Percentiles rank a stretch among this genome's conserved stretches.
These are phyloP conservation scores for Camellia lanceoleosa DNA, from an alignment of 148 eudicot genomes.

Conservation along the genomic window DNA sequence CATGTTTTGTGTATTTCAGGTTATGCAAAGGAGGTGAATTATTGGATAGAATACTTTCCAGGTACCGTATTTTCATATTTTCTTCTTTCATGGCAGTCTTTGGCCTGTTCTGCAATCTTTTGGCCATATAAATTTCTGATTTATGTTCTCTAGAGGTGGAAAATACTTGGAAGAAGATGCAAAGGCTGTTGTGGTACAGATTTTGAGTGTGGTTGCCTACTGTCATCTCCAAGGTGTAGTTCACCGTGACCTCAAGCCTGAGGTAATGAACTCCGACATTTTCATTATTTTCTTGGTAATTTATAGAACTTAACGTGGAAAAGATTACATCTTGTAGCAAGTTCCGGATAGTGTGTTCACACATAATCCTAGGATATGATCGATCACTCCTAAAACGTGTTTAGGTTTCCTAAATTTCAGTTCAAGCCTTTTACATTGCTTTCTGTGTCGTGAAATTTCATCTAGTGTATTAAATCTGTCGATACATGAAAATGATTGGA, in stretches of 20 bases:
- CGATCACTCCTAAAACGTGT: background rate
- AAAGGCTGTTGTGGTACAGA: constrained; percentile 79
- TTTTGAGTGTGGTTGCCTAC: constrained; percentile 77
- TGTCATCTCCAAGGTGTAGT: constrained; percentile 98
- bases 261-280: constrained; percentile 45
- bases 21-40: constrained; percentile 93
- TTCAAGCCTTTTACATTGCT: background rate
- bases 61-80: constrained; percentile 32
- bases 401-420: background rate
- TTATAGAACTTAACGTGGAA: background rate
- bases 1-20: constrained; percentile 41
- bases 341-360: background rate
- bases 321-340: background rate
- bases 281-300: background rate
- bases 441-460: background rate
- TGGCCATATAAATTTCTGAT: background rate
- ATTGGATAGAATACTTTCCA: constrained; percentile 78
- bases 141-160: constrained; percentile 67
- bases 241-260: constrained; percentile 96
- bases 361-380: background rate
- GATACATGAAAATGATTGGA: background rate
- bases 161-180: constrained; percentile 95
- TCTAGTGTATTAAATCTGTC: background rate
- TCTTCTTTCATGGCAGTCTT: background rate
- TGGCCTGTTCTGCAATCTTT: constrained; percentile 4